A percentile compares a stretch with the other conserved stretches of the same genome.
These are phyloP conservation scores for Hawksworthiomyces lignivorus DNA, from an alignment of 2,329 filamentous ascomycete species.

Conservation along the genomic window DNA sequence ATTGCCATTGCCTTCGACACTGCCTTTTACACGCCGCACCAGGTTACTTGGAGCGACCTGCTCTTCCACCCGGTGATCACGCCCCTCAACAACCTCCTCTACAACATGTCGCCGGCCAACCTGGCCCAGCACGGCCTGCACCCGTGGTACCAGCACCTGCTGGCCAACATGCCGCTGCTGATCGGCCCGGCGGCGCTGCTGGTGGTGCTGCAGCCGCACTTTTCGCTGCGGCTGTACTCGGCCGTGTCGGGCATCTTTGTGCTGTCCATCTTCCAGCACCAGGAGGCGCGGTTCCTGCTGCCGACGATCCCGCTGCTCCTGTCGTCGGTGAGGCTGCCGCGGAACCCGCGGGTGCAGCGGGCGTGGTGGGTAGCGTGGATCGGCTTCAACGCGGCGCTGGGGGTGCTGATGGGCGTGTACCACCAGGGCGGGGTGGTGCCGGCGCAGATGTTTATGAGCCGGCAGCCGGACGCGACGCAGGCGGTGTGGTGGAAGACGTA, in stretches of 20 bases:
- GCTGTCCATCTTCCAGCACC: conserved; percentile 68
- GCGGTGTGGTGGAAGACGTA: conserved; percentile 85
- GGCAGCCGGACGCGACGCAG: conserved; percentile 58
- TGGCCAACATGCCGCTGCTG: conserved; percentile 63
- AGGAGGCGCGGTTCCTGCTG: conserved; percentile 71
- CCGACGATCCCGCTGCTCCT: conserved; percentile 71
- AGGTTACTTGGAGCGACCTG: conserved; percentile 58
- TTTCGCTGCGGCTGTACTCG: conserved; percentile 60
- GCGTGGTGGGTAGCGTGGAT: conserved; percentile 58
- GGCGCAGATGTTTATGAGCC: conserved; percentile 66
- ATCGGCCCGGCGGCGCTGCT: conserved; percentile 62
- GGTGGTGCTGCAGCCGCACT: conserved; percentile 48
- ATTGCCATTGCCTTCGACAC: conserved; percentile 79
- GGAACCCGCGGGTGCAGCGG: conserved; percentile 38
- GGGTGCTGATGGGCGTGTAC: conserved; percentile 69
- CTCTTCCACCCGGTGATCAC: conserved; percentile 62
- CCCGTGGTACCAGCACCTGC: conserved; percentile 68
- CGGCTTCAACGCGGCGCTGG: conserved; percentile 60
- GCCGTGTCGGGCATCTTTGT: conserved; percentile 64
- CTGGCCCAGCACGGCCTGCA: conserved; percentile 69
- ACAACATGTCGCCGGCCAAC: conserved; percentile 64
- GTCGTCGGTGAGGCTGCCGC: conserved; percentile 63
- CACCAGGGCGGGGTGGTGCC: conserved; percentile 75
- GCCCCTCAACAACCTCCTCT: conserved; percentile 68
- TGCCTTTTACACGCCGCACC: conserved; percentile 63